Evolutionary conservation across 352 stramenopile species (phyloP).

Genomic region (Globisporangium carolinianum): DNA sequence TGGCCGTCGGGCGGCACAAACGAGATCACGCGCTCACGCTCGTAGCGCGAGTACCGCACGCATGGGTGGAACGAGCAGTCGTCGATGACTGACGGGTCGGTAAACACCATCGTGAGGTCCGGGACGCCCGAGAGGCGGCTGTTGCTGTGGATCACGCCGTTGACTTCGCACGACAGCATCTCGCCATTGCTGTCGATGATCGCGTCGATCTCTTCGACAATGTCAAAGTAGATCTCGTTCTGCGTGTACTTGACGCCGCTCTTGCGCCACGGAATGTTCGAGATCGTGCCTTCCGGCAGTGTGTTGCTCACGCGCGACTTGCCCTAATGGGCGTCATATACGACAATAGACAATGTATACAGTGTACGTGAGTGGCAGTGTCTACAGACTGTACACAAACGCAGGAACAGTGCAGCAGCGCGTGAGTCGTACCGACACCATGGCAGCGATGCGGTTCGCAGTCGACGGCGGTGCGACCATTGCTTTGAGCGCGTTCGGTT

Average conservation of each 20-base stretch:
- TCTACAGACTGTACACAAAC: background rate
- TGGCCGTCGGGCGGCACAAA: conserved; percentile 97
- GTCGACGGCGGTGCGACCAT: conserved; percentile 96
- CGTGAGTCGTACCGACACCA: conserved; percentile 55
- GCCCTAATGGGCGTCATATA: conserved; percentile 23
- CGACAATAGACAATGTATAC: too few species aligned
- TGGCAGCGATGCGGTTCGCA: conserved; percentile 82
- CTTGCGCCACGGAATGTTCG: conserved; percentile 97
- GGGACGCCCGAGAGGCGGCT: conserved; percentile 95
- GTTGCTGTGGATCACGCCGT: conserved; percentile 92
- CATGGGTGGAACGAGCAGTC: conserved; percentile 98
- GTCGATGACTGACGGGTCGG: conserved; percentile 94
- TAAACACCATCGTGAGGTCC: conserved; percentile 96
- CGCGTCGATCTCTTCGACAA: conserved; percentile 97
- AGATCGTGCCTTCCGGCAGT: conserved; percentile 89
- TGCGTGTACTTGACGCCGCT: conserved; percentile 92
- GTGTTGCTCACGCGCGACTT: conserved; percentile 89
- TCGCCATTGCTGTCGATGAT: conserved; percentile 90
- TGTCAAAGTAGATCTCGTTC: conserved; percentile 99
- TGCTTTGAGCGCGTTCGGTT: conserved; percentile 96
- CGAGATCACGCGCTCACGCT: conserved; percentile 93
- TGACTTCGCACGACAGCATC: conserved; percentile 94
- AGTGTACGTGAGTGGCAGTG: background rate
- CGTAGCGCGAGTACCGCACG: conserved; percentile 94
- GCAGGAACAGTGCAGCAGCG: background rate